Base-by-base conservation (phyloP, 1,139 yeast genomes). In the Yamadazyma mexicana region DNA sequence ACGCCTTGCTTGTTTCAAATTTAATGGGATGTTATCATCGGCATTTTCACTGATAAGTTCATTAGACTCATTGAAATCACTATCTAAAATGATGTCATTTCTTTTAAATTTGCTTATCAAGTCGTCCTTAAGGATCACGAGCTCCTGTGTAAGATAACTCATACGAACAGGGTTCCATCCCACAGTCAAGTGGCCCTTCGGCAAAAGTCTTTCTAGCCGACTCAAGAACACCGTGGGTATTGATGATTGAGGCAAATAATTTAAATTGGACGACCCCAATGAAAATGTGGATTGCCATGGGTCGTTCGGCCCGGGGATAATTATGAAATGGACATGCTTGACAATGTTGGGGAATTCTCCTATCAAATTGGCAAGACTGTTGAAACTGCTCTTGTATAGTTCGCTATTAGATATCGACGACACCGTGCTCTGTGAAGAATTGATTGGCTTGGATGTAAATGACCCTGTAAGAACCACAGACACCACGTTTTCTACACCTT, bases 301-400 rank as follows among this genome's bases (percentile, higher is more conserved):
- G 59, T 92, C 98, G 50, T 87, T 85, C 33, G 80, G 79, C 0
- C 98, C 98, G 0, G 98, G 97, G 1, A 91, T 69, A 44, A 92
- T 76, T 2, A 87, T 64, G 36, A 87, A 62, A 33, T 79, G 77
- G 32, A 67, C 61, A n/a, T 48, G 43, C 23, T 52, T 51, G 6
- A 66, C 53, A 24, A 71, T 54, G 17, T 55, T 52, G 1, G 74
- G 69, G 40, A 50, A 68, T 33, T 58, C 58, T 2, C 67, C 48
- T n/a, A 70, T 46, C n/a, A 67, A 46, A 7, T 79, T 69, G 0
- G 96, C 89, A 16, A 92, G 66, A 9, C 77, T 67, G 50, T 91
- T 96, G 61, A 88, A 87, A 29, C 76, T 69, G 31, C 79, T 78
- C 53, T 88, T 87, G 59, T 91, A 92, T 20, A 64, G 60, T 66